Evolutionary conservation across 768 basidiomycete species (phyloP), one percentile per base, ranked within the genome.

Genomic region (Mrakia blollopis): DNA sequence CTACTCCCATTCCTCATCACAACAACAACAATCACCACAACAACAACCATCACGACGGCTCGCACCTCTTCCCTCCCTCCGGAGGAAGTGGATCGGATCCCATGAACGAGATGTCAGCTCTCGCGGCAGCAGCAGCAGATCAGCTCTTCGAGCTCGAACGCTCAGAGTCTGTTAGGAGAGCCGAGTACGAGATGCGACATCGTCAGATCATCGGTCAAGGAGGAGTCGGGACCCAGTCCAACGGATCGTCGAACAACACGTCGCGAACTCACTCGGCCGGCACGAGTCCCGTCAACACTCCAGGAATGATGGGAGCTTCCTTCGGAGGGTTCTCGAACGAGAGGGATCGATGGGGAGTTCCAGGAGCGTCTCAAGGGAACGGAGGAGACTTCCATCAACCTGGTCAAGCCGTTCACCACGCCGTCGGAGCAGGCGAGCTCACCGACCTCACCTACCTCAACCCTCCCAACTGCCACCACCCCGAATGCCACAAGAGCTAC

Each of bases 81-180:
- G 65, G 65, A 18, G 63, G 73, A 32, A 78, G 79, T n/a, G 80
- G 80, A n/a, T 72, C 76, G 39, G 76, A 76, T 30, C 63, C 76
- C 25, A 83, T 83, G 71, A 82, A 82, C 78, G 84, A 85, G 74
- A 83, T 86, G 73, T 83, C 81, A 35, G 84, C 85, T 30, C 63
- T 90, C 85, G 83, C 85, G 28, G 82, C 84, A 37, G 85, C 85
- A 28, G 94, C 94, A 3, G 91, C 95, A 85, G 93, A 93, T 76
- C 93, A 97, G 82, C 87, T 98, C 11, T 91, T 92, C 80, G 89
- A 90, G 80, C 89, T 98, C 41, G 95, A 98, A 82, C 90, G 90
- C 54, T 88, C 90, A 78, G 95, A 97, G 83, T 91, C 92, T 4
- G 83, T 89, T 44, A 87, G 93, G 28, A 87, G 93, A 50, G 93